Percentiles rank a stretch among this genome's conserved stretches.
phyloP scores from a whole-genome alignment of 2,329 filamentous ascomycete species.

The Sclerotinia subarctica region DNA sequence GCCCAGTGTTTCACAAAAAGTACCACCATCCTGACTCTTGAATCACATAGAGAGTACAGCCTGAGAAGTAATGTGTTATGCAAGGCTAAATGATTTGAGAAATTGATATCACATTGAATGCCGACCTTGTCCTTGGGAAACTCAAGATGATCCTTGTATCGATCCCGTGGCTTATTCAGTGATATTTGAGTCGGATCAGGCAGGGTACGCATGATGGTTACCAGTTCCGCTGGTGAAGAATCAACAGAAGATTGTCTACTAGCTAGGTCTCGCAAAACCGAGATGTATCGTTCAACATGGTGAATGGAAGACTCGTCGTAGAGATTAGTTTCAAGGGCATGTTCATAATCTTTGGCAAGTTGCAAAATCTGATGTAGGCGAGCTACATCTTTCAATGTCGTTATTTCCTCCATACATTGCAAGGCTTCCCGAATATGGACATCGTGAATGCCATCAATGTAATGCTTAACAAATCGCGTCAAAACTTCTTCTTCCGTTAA shows the following conservation, averaged over 20 bases:
- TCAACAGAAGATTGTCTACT: conserved; percentile 36
- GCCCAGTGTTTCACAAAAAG: conserved; percentile 91
- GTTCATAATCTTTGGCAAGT: conserved; percentile 54
- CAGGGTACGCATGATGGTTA: conserved; percentile 34
- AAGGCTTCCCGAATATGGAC: conserved; percentile 47
- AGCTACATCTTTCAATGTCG: conserved; percentile 41
- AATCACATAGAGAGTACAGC: conserved; percentile 78
- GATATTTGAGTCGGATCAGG: conserved; percentile 45
- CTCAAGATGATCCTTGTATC: conserved; percentile 62
- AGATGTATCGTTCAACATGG: conserved; percentile 49
- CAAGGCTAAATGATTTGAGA: conserved; percentile 76
- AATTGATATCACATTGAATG: conserved; percentile 92
- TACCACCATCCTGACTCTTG: conserved; percentile 72
- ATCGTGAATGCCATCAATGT: conserved; percentile 52
- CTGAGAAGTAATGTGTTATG: conserved; percentile 81
- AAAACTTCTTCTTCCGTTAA: conserved; percentile 26
- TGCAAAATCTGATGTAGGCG: conserved; percentile 52
- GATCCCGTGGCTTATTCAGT: conserved; percentile 50
- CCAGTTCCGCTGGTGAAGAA: conserved; percentile 20
- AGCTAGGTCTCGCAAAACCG: conserved; percentile 43
- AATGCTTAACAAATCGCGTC: conserved; percentile 43
- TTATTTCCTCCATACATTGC: conserved; percentile 24
- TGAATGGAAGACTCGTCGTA: conserved; percentile 43
- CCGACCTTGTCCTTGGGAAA: conserved; percentile 74
- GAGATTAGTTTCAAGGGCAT: conserved; percentile 48